Evolutionary conservation across 805 yeast species (phyloP).

Genomic region (Suhomyces sp.): DNA sequence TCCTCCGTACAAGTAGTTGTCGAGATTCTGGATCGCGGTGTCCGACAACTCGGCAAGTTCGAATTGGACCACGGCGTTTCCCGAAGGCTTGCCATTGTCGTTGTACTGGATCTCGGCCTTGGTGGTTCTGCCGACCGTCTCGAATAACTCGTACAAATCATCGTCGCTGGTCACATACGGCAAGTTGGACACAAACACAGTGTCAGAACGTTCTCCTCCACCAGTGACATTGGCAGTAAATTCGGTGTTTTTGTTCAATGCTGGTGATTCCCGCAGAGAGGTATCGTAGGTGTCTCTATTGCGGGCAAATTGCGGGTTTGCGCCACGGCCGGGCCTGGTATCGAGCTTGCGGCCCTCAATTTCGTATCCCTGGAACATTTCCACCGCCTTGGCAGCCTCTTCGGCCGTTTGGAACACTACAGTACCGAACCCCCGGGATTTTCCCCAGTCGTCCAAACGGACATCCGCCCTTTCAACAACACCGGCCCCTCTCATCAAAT

Average conservation of each 20-base stretch:
- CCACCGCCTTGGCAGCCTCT: constrained; percentile 71
- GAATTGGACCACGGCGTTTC: constrained; percentile 83
- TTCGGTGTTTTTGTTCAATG: constrained; percentile 38
- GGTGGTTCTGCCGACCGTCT: constrained; percentile 71
- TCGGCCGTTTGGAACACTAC: constrained; percentile 65
- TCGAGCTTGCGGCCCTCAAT: constrained; percentile 76
- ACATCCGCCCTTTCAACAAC: constrained; percentile 81
- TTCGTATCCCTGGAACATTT: constrained; percentile 62
- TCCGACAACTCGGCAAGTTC: constrained; percentile 65
- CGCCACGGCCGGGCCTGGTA: constrained; percentile 65
- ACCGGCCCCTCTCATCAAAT: constrained; percentile 75
- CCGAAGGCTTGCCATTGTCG: constrained; percentile 65
- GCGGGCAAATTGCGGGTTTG: constrained; percentile 3
- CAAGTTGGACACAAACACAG: constrained; percentile 68
- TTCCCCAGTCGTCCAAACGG: constrained; percentile 60
- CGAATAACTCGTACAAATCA: constrained; percentile 82
- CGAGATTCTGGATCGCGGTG: constrained; percentile 67
- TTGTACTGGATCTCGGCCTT: constrained; percentile 71
- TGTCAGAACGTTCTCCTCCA: constrained; percentile 47
- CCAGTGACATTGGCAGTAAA: constrained; percentile 68
- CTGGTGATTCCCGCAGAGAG: constrained; percentile 10
- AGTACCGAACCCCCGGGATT: constrained; percentile 84
- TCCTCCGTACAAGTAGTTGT: constrained; percentile 82
- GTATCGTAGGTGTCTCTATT: constrained; percentile 13
- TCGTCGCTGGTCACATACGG: constrained; percentile 88